A percentile compares a stretch with the other conserved stretches of the same genome.
Evolutionary conservation across 345 rosid genomes (phyloP).

Genomic region (Euphorbia tirucalli): DNA sequence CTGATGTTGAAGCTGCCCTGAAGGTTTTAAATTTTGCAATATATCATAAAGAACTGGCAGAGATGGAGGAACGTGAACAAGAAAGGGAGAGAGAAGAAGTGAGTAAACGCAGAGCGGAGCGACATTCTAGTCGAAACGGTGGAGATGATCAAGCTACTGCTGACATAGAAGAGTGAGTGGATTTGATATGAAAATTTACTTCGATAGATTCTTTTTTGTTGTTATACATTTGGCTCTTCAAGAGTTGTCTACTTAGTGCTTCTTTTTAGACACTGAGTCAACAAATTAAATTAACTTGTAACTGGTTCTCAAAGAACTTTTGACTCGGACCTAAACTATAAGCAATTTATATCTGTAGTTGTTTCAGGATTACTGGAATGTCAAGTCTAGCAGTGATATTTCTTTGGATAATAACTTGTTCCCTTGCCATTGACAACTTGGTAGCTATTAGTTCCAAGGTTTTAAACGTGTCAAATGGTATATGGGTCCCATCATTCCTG

Average conservation of each 20-base stretch:
- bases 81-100: slow-evolving; percentile 67
- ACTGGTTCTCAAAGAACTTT: not conserved
- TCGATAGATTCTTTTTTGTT: not conserved
- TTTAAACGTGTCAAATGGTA: not conserved
- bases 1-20: slow-evolving; percentile 89
- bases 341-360: not conserved
- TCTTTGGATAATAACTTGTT: not conserved
- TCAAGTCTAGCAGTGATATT: not conserved
- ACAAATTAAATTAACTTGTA: not conserved
- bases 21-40: slow-evolving; percentile 90
- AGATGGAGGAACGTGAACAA: slow-evolving; percentile 95
- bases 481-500: not conserved
- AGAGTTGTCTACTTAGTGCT: not conserved
- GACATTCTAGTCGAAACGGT: slow-evolving; percentile 24
- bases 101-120: slow-evolving; percentile 46
- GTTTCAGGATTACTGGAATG: not conserved
- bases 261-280: not conserved
- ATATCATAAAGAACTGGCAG: slow-evolving; percentile 90
- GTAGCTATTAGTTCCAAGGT: not conserved
- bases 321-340: not conserved
- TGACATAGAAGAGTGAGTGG: slow-evolving; percentile 50
- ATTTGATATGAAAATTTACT: not conserved
- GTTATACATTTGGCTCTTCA: not conserved
- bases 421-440: not conserved
- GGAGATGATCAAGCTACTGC: slow-evolving; percentile 25